Evolutionary conservation across 306 rosid genomes (phyloP).

Genomic region (Neltuma alba): DNA sequence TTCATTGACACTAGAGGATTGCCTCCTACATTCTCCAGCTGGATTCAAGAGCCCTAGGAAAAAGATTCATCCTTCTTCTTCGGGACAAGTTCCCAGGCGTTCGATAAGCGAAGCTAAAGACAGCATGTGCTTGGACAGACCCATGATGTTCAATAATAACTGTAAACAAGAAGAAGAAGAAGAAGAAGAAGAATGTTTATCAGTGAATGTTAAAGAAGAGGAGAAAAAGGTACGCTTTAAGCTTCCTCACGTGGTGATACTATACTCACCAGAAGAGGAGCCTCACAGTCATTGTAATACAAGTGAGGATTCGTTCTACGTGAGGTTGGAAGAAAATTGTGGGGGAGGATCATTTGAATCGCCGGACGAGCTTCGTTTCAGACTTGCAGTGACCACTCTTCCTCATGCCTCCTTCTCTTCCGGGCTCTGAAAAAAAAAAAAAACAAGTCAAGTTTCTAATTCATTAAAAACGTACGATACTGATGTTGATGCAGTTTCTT

Average conservation of each 20-base stretch:
- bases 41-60: conserved; percentile 29
- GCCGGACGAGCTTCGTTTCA: conserved; percentile 20
- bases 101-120: conserved; percentile 36
- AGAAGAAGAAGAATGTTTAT: not conserved
- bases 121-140: conserved; percentile 44
- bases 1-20: conserved; percentile 27
- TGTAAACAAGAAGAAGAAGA: conserved; percentile 6
- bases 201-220: conserved; percentile 24
- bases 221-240: conserved; percentile 37
- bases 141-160: not conserved
- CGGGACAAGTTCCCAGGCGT: not conserved
- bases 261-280: conserved; percentile 28
- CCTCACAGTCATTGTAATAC: not conserved
- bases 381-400: conserved; percentile 44
- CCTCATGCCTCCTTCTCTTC: conserved; percentile 36
- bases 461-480: no score
- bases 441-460: not conserved
- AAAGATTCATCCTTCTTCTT: conserved; percentile 43
- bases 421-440: conserved; percentile 18
- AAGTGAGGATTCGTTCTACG: conserved; percentile 18
- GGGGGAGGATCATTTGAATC: conserved; percentile 20
- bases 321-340: conserved; percentile 14
- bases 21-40: conserved; percentile 31
- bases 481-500: no score
- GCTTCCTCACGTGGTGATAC: conserved; percentile 40